A percentile compares a stretch with the other conserved stretches of the same genome.
phyloP scores from a whole-genome alignment of 495 filamentous ascomycete species.

The Podospora pseudocomata region DNA sequence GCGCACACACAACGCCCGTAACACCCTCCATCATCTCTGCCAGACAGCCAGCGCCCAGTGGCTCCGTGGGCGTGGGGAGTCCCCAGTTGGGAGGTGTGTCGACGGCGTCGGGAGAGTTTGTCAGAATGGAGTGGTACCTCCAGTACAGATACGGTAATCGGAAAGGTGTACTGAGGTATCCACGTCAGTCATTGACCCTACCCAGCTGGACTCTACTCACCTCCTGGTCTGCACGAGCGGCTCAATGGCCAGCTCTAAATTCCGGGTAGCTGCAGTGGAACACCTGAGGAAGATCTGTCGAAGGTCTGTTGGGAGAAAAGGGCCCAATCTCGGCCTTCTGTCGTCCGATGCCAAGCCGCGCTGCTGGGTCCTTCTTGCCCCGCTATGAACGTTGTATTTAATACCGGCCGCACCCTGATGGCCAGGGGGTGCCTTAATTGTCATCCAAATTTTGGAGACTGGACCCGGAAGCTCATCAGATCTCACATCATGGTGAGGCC shows the following conservation, averaged over 20 bases:
- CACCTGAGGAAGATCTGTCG: constrained; percentile 5
- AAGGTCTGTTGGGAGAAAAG: constrained; percentile 1
- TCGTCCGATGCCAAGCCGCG: constrained; percentile 11
- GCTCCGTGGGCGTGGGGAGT: not conserved
- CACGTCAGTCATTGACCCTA: not conserved
- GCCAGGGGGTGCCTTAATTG: not conserved
- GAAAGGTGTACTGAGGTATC: not conserved
- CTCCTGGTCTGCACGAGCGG: constrained; percentile 2
- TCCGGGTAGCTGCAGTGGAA: constrained; percentile 11
- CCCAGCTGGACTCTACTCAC: not conserved
- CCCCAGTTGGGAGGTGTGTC: not conserved
- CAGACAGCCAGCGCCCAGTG: not conserved
- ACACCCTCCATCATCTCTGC: not conserved
- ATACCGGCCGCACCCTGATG: constrained; percentile 4
- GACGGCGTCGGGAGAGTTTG: not conserved
- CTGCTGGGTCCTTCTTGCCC: constrained; percentile 3
- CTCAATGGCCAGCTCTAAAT: constrained; percentile 6
- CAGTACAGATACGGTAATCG: not conserved
- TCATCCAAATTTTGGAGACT: not conserved
- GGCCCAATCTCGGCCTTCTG: constrained; percentile 8
- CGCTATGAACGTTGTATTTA: not conserved
- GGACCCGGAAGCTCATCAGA: not conserved
- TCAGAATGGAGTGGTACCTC: not conserved
- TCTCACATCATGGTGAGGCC: not conserved
- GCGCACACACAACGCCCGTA: not conserved